A percentile compares a stretch with the other conserved stretches of the same genome.
Evolutionary conservation across 2,329 filamentous ascomycete species (phyloP).

Genomic region (Neoarthrinium moseri): DNA sequence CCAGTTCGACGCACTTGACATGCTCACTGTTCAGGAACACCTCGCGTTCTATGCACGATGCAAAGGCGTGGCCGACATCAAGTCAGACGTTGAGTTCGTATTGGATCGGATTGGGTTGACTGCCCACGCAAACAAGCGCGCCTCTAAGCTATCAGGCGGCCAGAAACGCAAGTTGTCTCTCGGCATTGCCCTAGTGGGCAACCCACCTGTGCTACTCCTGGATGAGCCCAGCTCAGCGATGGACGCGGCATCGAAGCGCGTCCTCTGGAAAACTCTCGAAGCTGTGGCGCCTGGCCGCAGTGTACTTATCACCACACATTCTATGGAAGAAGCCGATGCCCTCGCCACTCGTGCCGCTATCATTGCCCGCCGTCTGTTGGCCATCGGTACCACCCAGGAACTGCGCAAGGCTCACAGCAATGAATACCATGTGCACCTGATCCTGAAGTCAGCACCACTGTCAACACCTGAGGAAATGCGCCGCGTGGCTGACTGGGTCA

Average conservation of each 20-base stretch:
- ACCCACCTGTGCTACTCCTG: slow-evolving; percentile 70
- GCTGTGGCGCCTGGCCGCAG: slow-evolving; percentile 64
- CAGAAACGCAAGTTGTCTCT: slow-evolving; percentile 76
- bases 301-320: slow-evolving; percentile 73
- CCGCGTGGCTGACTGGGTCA: slow-evolving; percentile 44
- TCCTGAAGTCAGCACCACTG: slow-evolving; percentile 20
- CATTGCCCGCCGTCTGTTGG: slow-evolving; percentile 19
- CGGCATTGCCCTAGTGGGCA: slow-evolving; percentile 73
- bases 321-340: slow-evolving; percentile 79
- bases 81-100: slow-evolving; percentile 63
- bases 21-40: slow-evolving; percentile 72
- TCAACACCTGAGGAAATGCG: slow-evolving; percentile 18
- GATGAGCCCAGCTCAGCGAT: slow-evolving; percentile 80
- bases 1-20: slow-evolving; percentile 71
- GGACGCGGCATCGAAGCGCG: slow-evolving; percentile 66
- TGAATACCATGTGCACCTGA: slow-evolving; percentile 26
- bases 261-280: slow-evolving; percentile 73
- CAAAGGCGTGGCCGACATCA: slow-evolving; percentile 62
- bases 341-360: slow-evolving; percentile 70
- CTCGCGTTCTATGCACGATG: slow-evolving; percentile 71
- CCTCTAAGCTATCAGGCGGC: slow-evolving; percentile 68
- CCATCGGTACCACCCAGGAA: slow-evolving; percentile 22
- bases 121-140: slow-evolving; percentile 61
- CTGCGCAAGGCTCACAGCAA: slow-evolving; percentile 23
- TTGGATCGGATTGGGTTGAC: slow-evolving; percentile 65